phyloP scores from a whole-genome alignment of 2,329 filamentous ascomycete species.

The Alternaria metachromatica region DNA sequence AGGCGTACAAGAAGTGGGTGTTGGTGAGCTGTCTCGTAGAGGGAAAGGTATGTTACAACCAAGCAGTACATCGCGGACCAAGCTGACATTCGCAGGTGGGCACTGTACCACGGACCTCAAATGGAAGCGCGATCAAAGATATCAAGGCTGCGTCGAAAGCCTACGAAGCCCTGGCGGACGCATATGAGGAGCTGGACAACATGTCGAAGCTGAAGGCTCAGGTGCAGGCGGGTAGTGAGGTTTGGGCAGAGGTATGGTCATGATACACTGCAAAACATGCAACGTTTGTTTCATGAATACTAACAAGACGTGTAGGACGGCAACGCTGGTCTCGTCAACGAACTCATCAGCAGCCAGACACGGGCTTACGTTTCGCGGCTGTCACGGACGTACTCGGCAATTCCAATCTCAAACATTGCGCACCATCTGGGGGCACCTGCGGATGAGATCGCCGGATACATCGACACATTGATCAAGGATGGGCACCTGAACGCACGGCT shows the following conservation, averaged over 20 bases:
- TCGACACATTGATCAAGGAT: slow-evolving; percentile 60
- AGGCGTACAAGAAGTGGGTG: slow-evolving; percentile 92
- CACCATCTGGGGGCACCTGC: slow-evolving; percentile 58
- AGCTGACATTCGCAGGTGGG: slow-evolving; percentile 49
- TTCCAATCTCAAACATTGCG: slow-evolving; percentile 63
- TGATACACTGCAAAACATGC: slow-evolving; percentile 18
- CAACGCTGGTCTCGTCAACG: slow-evolving; percentile 73
- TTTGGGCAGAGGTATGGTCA: slow-evolving; percentile 65
- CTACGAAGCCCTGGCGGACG: slow-evolving; percentile 73
- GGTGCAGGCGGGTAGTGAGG: slow-evolving; percentile 62
- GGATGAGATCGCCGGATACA: slow-evolving; percentile 60
- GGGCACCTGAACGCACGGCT: slow-evolving; percentile 61
- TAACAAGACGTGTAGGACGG: slow-evolving; percentile 61
- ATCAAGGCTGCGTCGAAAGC: slow-evolving; percentile 68
- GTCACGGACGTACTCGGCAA: slow-evolving; percentile 72
- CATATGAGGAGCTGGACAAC: slow-evolving; percentile 64
- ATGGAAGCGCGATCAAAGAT: slow-evolving; percentile 60
- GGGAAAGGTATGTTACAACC: slow-evolving; percentile 61
- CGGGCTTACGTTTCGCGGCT: slow-evolving; percentile 78
- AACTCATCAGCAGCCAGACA: slow-evolving; percentile 74
- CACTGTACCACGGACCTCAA: slow-evolving; percentile 63
- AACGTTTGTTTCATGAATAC: slow-evolving; percentile 17
- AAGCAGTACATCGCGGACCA: not conserved
- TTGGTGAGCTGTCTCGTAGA: slow-evolving; percentile 75
- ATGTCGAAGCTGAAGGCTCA: slow-evolving; percentile 68